Conservation (phyloP, 192 early-diverging fungal species). For the Phycomyces blakesleeanus region DNA sequence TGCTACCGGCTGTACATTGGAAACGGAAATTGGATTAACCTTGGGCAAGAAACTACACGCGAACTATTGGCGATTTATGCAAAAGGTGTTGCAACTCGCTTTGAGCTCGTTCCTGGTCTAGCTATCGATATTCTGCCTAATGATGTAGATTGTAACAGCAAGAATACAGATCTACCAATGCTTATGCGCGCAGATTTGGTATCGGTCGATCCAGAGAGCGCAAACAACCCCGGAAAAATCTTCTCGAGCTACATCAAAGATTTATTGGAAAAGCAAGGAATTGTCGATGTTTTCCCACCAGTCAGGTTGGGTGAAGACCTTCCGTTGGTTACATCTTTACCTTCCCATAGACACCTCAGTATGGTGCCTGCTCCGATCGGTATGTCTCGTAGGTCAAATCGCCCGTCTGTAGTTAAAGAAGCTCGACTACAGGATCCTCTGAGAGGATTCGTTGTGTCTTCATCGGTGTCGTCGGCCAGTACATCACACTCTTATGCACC, state of each 20-base stretch:
- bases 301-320: not conserved
- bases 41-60: conserved; percentile 39
- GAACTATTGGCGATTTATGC: conserved; percentile 45
- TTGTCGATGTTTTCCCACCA: conserved; percentile 43
- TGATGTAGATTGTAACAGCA: conserved; percentile 27
- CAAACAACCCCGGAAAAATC: not conserved
- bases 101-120: conserved; percentile 53
- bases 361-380: conserved; percentile 14
- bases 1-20: conserved; percentile 28
- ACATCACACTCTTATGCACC: no score
- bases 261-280: conserved; percentile 35
- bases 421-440: not conserved
- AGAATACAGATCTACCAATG: conserved; percentile 22
- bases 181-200: conserved; percentile 25
- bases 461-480: no score
- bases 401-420: not conserved
- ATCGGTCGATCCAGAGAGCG: not conserved
- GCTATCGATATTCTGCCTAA: conserved; percentile 55
- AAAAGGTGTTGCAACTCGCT: conserved; percentile 47
- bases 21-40: conserved; percentile 27
- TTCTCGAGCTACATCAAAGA: conserved; percentile 24
- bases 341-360: conserved; percentile 20
- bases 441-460: no score
- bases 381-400: not conserved
- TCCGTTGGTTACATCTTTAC: conserved; percentile 5